Evolutionary conservation across 192 early-diverging fungal genomes (phyloP).

Genomic region (Gonapodya sp.): DNA sequence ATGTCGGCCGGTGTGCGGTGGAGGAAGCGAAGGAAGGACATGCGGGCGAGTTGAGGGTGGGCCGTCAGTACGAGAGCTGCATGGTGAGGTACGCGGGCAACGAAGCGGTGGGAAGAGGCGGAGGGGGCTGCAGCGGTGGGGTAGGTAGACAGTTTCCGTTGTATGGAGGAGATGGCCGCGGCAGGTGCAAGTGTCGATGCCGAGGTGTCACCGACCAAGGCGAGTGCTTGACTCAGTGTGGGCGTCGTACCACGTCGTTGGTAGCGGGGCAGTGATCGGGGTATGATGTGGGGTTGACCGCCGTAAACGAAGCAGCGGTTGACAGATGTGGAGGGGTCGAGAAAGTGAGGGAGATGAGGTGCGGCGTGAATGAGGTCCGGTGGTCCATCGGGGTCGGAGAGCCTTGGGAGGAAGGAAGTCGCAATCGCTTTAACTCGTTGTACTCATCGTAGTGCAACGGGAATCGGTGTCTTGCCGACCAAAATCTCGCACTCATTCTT

Average conservation of each 20-base stretch:
- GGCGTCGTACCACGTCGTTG: not conserved
- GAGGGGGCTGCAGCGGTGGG: not conserved
- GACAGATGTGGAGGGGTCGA: not conserved
- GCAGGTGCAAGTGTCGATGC: not conserved
- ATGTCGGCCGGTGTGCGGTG: not conserved
- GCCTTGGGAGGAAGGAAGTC: not conserved
- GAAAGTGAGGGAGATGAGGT: not conserved
- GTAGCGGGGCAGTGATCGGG: not conserved
- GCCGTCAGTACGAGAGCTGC: not conserved
- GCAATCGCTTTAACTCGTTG: no score
- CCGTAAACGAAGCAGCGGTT: not conserved
- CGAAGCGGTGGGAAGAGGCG: not conserved
- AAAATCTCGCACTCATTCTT: no score
- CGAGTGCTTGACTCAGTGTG: not conserved
- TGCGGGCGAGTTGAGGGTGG: not conserved
- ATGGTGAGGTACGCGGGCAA: not conserved
- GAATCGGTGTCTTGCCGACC: no score
- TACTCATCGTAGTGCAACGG: no score
- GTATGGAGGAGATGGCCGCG: not conserved
- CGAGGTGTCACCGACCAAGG: not conserved
- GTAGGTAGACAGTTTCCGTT: not conserved
- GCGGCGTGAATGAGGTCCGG: not conserved
- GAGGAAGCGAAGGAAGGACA: not conserved
- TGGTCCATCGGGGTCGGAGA: not conserved
- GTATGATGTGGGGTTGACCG: not conserved